Conservation (phyloP, 2,329 filamentous ascomycete genomes). For the Hypoxylon sp. region DNA sequence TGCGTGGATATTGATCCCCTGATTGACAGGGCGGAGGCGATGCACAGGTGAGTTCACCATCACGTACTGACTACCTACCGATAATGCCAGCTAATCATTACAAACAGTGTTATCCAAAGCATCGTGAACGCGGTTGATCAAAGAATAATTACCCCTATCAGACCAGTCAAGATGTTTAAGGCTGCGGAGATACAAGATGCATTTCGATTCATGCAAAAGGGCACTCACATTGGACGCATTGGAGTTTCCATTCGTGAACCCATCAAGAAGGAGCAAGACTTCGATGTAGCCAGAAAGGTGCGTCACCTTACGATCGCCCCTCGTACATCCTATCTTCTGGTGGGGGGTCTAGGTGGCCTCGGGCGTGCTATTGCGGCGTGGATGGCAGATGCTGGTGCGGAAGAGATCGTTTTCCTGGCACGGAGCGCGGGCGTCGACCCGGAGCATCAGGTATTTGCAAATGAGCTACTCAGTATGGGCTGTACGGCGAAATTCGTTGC, state of each 20-base stretch:
- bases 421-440: slow-evolving; percentile 13
- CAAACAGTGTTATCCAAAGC: slow-evolving; percentile 10
- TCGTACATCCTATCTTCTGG: slow-evolving; percentile 36
- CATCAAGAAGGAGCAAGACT: slow-evolving; percentile 7
- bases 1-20: slow-evolving; percentile 49
- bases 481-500: slow-evolving; percentile 23
- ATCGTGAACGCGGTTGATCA: slow-evolving; percentile 26
- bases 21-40: slow-evolving; percentile 12
- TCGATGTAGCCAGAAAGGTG: slow-evolving; percentile 5
- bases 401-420: slow-evolving; percentile 33
- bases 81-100: neutral
- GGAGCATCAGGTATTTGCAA: slow-evolving; percentile 13
- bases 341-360: slow-evolving; percentile 42
- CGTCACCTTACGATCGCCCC: slow-evolving; percentile 6
- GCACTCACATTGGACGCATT: slow-evolving; percentile 54
- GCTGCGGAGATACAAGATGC: slow-evolving; percentile 45
- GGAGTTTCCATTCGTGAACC: slow-evolving; percentile 22
- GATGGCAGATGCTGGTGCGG: slow-evolving; percentile 38
- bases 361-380: slow-evolving; percentile 31
- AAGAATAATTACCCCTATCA: slow-evolving; percentile 34
- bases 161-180: slow-evolving; percentile 40
- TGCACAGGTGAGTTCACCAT: slow-evolving; percentile 16
- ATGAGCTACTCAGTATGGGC: slow-evolving; percentile 31
- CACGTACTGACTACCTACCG: neutral
- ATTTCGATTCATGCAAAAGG: slow-evolving; percentile 53